Conservation (phyloP, 805 yeast genomes). For the Candida pseudofarinosa region DNA sequence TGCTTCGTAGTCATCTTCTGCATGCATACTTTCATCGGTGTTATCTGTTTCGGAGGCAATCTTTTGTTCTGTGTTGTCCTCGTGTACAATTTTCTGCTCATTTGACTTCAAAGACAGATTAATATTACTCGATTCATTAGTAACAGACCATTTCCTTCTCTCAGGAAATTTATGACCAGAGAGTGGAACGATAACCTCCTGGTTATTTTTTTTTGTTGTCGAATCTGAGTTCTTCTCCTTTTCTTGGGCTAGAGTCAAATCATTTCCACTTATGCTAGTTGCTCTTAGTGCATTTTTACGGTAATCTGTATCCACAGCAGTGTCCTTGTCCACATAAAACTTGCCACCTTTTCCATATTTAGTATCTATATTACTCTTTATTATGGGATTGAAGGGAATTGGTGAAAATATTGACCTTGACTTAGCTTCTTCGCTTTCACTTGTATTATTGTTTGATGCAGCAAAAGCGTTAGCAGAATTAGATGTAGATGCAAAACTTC, state of each 20-base stretch:
- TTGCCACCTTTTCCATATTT: conserved; percentile 90
- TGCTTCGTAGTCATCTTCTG: conserved; percentile 4
- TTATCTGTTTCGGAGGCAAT: neutral
- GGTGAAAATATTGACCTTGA: conserved; percentile 74
- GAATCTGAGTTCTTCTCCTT: neutral
- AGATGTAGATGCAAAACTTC: neutral
- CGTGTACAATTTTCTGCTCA: neutral
- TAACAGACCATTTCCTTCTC: neutral
- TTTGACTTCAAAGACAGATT: neutral
- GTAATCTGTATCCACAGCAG: conserved; percentile 17
- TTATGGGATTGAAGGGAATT: conserved; percentile 72
- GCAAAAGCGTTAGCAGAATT: neutral
- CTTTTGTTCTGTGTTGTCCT: neutral
- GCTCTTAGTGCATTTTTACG: conserved; percentile 24
- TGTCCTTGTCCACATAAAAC: conserved; percentile 56
- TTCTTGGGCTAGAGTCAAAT: conserved; percentile 2
- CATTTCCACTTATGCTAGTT: conserved; percentile 31
- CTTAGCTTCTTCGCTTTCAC: neutral
- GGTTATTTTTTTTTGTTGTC: neutral
- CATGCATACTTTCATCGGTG: neutral
- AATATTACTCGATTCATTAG: neutral
- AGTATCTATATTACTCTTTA: conserved; percentile 71
- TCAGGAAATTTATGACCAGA: neutral
- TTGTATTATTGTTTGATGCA: conserved; percentile 7
- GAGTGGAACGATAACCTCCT: neutral